Evolutionary conservation across 208 protist species (phyloP).

Genomic region (Wallacemonas sp.): DNA sequence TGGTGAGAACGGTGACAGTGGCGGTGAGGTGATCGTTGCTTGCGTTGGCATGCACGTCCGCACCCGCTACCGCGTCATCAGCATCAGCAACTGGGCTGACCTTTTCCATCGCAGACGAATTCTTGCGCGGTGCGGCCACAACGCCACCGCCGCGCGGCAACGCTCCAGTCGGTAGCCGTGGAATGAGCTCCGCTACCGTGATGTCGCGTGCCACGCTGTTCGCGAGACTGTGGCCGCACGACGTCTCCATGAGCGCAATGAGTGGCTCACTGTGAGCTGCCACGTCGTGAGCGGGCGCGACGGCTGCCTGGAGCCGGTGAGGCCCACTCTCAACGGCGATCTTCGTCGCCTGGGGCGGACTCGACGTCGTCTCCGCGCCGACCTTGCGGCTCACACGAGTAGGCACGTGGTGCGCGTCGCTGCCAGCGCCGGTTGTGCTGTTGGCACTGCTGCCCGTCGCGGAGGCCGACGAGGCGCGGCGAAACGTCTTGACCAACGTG

Average conservation of each 20-base stretch:
- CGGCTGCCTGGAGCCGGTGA: not conserved
- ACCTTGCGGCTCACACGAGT: constrained; percentile 2
- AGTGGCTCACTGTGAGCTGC: not conserved
- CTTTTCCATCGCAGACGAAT: too few relatives aligned
- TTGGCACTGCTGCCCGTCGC: not conserved
- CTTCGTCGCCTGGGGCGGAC: not conserved
- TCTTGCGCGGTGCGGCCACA: too few relatives aligned
- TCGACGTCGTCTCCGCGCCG: not conserved
- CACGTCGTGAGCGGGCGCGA: not conserved
- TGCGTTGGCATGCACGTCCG: too few relatives aligned
- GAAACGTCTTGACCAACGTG: too few relatives aligned
- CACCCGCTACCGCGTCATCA: too few relatives aligned
- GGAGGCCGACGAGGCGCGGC: not conserved
- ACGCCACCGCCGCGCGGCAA: too few relatives aligned
- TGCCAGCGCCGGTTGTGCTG: not conserved
- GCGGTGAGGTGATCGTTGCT: too few relatives aligned
- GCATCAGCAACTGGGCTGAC: too few relatives aligned
- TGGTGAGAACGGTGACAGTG: not conserved
- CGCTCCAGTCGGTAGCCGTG: too few relatives aligned
- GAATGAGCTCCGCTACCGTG: too few relatives aligned
- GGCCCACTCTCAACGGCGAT: not conserved
- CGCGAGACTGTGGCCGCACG: not conserved
- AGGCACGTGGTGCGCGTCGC: not conserved
- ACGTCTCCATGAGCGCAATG: constrained; percentile 1
- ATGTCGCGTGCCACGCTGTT: not conserved